Percentiles rank a stretch among this genome's conserved stretches.
phyloP scores from a whole-genome alignment of 2,329 filamentous ascomycete genomes.

The Dactylonectria estremocensis region DNA sequence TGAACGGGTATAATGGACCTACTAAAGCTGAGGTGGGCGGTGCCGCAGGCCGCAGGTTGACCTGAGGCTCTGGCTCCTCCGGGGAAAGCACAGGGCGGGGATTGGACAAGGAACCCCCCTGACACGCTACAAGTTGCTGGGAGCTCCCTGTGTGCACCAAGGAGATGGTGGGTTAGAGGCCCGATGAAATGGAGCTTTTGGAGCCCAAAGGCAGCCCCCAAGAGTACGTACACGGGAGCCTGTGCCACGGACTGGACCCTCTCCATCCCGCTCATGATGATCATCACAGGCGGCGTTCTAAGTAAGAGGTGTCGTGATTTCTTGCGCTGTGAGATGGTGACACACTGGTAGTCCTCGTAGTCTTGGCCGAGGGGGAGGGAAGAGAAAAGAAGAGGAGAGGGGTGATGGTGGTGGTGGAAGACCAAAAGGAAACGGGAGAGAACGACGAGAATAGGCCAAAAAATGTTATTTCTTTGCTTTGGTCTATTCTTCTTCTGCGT shows the following conservation, averaged over 20 bases:
- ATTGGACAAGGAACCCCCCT: conserved; percentile 20
- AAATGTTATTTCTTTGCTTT: too few species aligned
- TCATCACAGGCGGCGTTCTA: conserved; percentile 8
- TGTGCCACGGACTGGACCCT: conserved; percentile 1
- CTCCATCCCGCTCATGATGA: conserved; percentile 8
- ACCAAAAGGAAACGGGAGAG: neutral
- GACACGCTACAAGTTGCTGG: conserved; percentile 22
- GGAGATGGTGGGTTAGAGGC: conserved; percentile 10
- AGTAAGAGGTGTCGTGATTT: conserved; percentile 11
- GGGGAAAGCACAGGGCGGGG: conserved; percentile 31
- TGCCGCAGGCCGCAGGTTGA: conserved; percentile 44
- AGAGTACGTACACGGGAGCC: neutral
- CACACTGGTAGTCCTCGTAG: conserved; percentile 7
- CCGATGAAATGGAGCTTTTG: conserved; percentile 19
- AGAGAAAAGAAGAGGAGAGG: neutral
- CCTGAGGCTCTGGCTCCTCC: conserved; percentile 43
- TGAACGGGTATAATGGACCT: conserved; percentile 27
- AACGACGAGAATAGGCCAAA: neutral
- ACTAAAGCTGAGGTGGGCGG: conserved; percentile 22
- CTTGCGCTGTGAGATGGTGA: conserved; percentile 1
- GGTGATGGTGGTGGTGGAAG: neutral
- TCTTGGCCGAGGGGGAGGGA: conserved; percentile 15
- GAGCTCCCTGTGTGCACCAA: conserved; percentile 15
- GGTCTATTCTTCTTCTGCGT: neutral
- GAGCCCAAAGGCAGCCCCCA: conserved; percentile 3